Base-by-base conservation (phyloP, 345 rosid genomes). In the Lepidium aucheri region DNA sequence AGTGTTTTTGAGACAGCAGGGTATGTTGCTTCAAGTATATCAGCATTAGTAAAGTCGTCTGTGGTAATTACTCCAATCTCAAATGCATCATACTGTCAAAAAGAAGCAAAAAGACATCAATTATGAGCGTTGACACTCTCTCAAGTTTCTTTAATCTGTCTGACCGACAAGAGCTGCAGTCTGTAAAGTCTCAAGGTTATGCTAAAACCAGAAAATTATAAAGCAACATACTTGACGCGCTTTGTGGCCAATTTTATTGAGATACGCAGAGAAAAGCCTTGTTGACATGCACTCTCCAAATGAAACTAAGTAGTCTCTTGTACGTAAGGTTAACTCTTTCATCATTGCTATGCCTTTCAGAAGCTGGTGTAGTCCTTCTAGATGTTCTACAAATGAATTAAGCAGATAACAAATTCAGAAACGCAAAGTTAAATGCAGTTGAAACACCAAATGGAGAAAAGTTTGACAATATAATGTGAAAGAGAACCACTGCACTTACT, bases 281-380 rank as follows among this genome's bases (percentile, higher is more conserved):
- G 98, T 89, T 51, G 95, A 89, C 95, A 91, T 78, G 86, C 98
- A 85, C 73, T 91, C 98, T 70, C 98, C 98, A 71, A 91, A 91
- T 38, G 98, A 91, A 74, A 87, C 98, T 56, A 91, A 69, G 68
- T 89, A 89, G 78, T 89, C 96, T 72, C 71, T 87, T 40, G 98
- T 89, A 17, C 95, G 91, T 41, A 79, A 84, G 68, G 98, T 91
- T 49, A 91, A 69, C 75, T 91, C 98, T 72, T 87, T 91, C 96
- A 89, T 87, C 90, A 89, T 84, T 53, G 98, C 77, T 75, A 91
- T 83, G 68, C 96, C 98, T 76, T 87, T 91, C 59, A 91, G 73
- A 57, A 91, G 92, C 76, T 89, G 96, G 60, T 89, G 86, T 58
- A 91, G 65, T 61, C 85, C 92, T 60, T 85, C 92, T 50, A 91